A percentile compares a stretch with the other conserved stretches of the same genome.
Evolutionary conservation across 1,284 basidiomycete genomes (phyloP).

Genomic region (Kalmanozyma brasiliensis): DNA sequence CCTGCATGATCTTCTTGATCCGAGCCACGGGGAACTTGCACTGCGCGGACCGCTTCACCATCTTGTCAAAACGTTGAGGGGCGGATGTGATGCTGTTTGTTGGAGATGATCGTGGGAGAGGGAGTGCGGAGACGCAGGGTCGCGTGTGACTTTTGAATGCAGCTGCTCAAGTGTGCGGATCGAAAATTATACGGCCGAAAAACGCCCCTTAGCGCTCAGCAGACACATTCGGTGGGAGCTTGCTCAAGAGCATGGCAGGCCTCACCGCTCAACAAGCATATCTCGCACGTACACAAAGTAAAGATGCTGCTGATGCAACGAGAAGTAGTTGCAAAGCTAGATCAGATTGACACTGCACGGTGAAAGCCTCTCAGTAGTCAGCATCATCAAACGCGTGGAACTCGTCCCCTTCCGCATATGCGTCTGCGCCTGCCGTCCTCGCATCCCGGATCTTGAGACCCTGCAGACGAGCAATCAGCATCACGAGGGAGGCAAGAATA

Average conservation of each 20-base stretch:
- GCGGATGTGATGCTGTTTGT: neutral
- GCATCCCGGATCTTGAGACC: constrained; percentile 20
- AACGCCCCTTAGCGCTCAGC: neutral
- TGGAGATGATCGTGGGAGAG: neutral
- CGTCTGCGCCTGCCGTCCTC: constrained; percentile 20
- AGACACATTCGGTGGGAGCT: no score
- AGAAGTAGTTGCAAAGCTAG: no score
- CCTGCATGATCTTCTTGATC: constrained; percentile 99
- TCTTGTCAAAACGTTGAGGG: constrained; percentile 21
- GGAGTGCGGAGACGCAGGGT: neutral
- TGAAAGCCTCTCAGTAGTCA: constrained; percentile 17
- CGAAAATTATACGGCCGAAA: constrained; percentile 15
- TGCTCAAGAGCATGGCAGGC: neutral
- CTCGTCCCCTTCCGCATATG: constrained; percentile 24
- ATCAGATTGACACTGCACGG: no score
- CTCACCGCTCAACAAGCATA: no score
- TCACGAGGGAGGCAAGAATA: no score
- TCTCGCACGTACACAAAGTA: no score
- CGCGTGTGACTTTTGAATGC: constrained; percentile 1
- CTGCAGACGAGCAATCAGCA: neutral
- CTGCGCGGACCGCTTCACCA: constrained; percentile 62
- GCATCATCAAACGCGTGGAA: constrained; percentile 17
- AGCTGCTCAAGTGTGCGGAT: constrained; percentile 12
- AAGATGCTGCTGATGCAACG: no score
- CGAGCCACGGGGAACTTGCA: constrained; percentile 74